Conservation (phyloP, 176 grass and related monocot genomes). For the Alloteropsis semialata region DNA sequence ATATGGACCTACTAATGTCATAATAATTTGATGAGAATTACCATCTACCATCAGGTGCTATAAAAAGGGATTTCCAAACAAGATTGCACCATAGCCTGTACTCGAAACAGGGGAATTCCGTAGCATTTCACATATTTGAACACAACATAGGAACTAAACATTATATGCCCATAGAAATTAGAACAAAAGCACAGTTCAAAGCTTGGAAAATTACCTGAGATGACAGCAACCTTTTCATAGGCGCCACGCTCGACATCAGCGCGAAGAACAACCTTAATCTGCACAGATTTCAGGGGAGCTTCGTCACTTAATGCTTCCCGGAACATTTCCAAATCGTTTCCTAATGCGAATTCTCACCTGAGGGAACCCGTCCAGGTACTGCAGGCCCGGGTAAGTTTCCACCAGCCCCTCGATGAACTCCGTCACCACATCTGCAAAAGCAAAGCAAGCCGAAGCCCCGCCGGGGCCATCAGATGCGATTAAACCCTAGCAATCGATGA, state of each 20-base stretch:
- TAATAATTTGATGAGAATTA: background rate
- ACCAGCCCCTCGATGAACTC: conserved; percentile 98
- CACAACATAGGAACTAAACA: background rate
- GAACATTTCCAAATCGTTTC: conserved; percentile 16
- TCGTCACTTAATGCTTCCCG: background rate
- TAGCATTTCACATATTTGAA: background rate
- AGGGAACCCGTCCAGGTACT: conserved; percentile 93
- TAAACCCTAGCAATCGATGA: conserved; percentile 44
- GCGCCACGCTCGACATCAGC: conserved; percentile 63
- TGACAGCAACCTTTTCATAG: conserved; percentile 90
- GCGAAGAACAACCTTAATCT: conserved; percentile 98
- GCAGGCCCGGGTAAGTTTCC: conserved; percentile 93
- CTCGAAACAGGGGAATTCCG: background rate
- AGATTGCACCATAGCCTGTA: background rate
- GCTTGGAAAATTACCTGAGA: conserved; percentile 67
- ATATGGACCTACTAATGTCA: background rate
- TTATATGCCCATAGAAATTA: background rate
- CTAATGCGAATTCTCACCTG: conserved; percentile 45
- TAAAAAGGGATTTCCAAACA: background rate
- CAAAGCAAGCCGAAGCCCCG: conserved; percentile 1
- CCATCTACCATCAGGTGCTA: background rate
- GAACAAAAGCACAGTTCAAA: background rate
- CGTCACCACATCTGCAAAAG: conserved; percentile 80
- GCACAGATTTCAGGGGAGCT: conserved; percentile 32
- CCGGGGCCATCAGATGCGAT: background rate